Base-by-base conservation (phyloP, 2,329 filamentous ascomycete species). In the Aspergillus sp. region DNA sequence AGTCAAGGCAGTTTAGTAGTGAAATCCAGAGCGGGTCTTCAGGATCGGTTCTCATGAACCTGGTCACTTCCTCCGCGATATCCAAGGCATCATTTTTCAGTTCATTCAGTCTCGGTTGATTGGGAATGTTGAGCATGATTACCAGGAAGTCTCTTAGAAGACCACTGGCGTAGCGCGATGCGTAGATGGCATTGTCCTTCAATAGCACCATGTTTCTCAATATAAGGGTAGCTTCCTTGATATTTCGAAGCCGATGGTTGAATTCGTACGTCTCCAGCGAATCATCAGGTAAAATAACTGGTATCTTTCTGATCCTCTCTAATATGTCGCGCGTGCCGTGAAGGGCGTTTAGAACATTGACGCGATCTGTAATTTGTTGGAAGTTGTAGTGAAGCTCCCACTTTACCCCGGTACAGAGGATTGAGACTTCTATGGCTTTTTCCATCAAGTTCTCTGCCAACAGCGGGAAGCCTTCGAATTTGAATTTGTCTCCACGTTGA, bases 201-300 rank as follows among this genome's bases (percentile, higher is more conserved):
- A 97, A 82, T 77, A 96, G 91, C n/a, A 93, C 89, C 93, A 99
- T 97, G 75, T 99, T 99, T 55, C 95, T 88, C 48, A 98, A 83
- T 19, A 96, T 93, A 51, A 98, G 81, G 22, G 90, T 89, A 2
- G 95, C 93, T 76, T 98, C 93, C 25, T 90, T 94, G 64, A 96
- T 85, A 66, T 92, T 86, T 13, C 91, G 85, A 63, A 98, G 82
- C 47, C 85, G 82, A 65, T 93, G 88, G 15, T 86, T 84, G 67
- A 91, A 91, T 6, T 88, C 84, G 31, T 87, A 87, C 0, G 92
- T 87, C 64, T 93, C 86, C 28, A 97, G 82, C 41, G 83, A 83
- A 69, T 92, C 88, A 3, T 88, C 82, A 17, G 89, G 80, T 23
- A 88, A 74, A 63, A 83, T 86, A 45, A 84, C 82, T 4, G 81